phyloP scores from a whole-genome alignment of 768 basidiomycete genomes.

The Phaffia australis region DNA sequence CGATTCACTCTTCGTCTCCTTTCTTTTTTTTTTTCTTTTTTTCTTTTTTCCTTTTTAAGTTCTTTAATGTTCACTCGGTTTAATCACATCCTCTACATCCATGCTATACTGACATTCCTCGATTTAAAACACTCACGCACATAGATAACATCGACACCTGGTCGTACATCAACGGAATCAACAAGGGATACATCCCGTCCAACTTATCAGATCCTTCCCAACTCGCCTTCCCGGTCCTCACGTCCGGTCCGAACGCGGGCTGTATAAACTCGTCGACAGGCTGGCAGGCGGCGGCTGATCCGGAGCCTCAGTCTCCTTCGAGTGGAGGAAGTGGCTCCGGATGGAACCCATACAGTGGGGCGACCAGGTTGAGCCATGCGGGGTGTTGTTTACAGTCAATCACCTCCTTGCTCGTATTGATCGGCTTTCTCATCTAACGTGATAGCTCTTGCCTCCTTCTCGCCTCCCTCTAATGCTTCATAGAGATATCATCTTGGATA shows the following conservation, averaged over 20 bases:
- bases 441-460: no score
- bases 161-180: constrained; percentile 32
- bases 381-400: no score
- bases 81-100: neutral
- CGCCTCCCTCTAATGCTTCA: no score
- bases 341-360: no score
- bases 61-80: neutral
- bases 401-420: no score
- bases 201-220: constrained; percentile 34
- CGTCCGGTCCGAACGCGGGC: constrained; percentile 27
- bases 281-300: no score
- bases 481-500: no score
- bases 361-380: no score
- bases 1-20: neutral
- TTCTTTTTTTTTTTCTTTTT: neutral
- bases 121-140: neutral
- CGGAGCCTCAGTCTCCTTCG: no score
- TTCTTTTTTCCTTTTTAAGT: neutral
- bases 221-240: constrained; percentile 31
- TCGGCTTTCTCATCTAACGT: no score
- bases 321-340: no score
- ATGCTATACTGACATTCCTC: neutral
- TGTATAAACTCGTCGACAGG: constrained; percentile 31
- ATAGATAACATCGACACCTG: constrained; percentile 36
- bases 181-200: constrained; percentile 34